Percentiles rank a stretch among this genome's conserved stretches.
Evolutionary conservation across 2,329 filamentous ascomycete species (phyloP).

Genomic region (Lasiodiplodia gonubiensis): DNA sequence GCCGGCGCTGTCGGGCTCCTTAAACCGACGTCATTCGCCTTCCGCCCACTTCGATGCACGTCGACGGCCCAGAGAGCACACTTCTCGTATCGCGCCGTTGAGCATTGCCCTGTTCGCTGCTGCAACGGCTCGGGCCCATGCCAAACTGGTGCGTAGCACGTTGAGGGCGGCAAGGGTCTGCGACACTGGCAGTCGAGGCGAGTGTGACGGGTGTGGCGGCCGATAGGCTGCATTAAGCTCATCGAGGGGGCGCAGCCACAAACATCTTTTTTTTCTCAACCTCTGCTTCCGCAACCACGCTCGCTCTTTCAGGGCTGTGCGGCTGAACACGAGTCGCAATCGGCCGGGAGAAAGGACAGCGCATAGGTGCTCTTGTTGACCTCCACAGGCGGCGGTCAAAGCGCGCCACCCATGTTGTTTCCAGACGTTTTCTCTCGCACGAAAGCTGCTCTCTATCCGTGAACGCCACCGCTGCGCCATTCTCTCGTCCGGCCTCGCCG

Average conservation of each 20-base stretch:
- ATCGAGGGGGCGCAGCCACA: slow-evolving; percentile 17
- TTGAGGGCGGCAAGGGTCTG: slow-evolving; percentile 14
- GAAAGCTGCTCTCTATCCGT: neutral
- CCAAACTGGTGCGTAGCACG: neutral
- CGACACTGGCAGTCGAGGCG: slow-evolving; percentile 10
- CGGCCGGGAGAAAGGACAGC: neutral
- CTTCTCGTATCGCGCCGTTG: slow-evolving; percentile 3
- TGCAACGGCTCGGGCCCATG: slow-evolving; percentile 3
- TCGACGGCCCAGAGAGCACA: neutral
- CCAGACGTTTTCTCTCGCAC: neutral
- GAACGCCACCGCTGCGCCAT: neutral
- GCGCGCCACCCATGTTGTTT: neutral
- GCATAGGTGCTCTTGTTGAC: neutral
- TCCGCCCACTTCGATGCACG: slow-evolving; percentile 6
- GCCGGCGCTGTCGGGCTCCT: slow-evolving; percentile 6
- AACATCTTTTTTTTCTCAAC: neutral
- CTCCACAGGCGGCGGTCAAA: neutral
- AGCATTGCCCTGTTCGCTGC: slow-evolving; percentile 2
- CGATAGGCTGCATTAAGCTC: slow-evolving; percentile 22
- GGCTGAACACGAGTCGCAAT: neutral
- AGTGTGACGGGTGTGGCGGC: slow-evolving; percentile 27
- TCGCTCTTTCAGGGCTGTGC: neutral
- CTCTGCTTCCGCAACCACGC: neutral
- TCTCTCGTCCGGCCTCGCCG: neutral
- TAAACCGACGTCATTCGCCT: slow-evolving; percentile 21